phyloP scores from a whole-genome alignment of 1,139 yeast species.

The Nakaseomyces bracarensis region DNA sequence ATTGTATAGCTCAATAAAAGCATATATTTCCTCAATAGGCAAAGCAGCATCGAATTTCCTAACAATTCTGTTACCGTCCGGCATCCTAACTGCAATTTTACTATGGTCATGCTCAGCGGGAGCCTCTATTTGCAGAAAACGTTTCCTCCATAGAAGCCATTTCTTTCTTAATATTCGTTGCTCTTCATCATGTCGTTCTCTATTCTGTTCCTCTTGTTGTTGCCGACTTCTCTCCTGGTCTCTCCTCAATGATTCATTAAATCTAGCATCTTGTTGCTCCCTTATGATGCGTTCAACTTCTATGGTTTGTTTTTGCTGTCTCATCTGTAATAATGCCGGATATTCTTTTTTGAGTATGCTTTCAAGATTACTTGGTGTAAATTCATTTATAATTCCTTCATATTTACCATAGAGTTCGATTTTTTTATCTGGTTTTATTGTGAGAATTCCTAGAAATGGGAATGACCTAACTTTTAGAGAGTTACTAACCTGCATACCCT shows the following conservation, averaged over 20 bases:
- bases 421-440: constrained; percentile 46
- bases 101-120: constrained; percentile 32
- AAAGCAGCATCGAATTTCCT: constrained; percentile 41
- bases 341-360: constrained; percentile 46
- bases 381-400: constrained; percentile 45
- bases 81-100: constrained; percentile 51
- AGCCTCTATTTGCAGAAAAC: constrained; percentile 35
- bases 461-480: constrained; percentile 63
- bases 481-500: constrained; percentile 77
- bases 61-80: constrained; percentile 43
- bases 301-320: constrained; percentile 54
- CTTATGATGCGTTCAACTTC: constrained; percentile 54
- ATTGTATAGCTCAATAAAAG: constrained; percentile 43
- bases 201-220: constrained; percentile 25
- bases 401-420: constrained; percentile 60
- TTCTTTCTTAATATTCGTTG: constrained; percentile 26
- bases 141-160: constrained; percentile 44
- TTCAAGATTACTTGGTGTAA: constrained; percentile 32
- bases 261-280: constrained; percentile 72
- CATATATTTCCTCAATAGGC: constrained; percentile 49
- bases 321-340: constrained; percentile 50
- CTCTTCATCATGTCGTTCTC: constrained; percentile 14
- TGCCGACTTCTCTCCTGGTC: constrained; percentile 34
- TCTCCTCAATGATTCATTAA: constrained; percentile 51
- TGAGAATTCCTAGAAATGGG: constrained; percentile 70